Evolutionary conservation across 2,329 filamentous ascomycete species (phyloP).

Genomic region (Ophiostoma piceae): DNA sequence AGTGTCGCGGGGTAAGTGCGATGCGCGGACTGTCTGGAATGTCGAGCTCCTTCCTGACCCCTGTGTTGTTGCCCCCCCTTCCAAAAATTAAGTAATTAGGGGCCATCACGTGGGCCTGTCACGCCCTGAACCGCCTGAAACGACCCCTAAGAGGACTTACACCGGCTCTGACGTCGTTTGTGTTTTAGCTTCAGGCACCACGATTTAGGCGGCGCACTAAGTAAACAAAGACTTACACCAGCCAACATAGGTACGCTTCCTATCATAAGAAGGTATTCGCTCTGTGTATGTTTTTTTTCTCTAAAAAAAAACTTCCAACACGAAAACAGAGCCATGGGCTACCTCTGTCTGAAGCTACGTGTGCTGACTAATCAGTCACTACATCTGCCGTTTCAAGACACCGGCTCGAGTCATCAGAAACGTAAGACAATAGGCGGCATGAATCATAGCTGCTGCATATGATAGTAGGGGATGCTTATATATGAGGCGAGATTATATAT

Average conservation of each 20-base stretch:
- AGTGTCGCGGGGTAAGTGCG: constrained; percentile 15
- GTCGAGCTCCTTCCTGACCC: constrained; percentile 7
- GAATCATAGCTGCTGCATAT: not conserved
- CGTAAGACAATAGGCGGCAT: not conserved
- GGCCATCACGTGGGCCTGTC: not conserved
- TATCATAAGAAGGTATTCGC: not conserved
- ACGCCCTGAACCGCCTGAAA: constrained; percentile 3
- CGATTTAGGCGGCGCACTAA: constrained; percentile 12
- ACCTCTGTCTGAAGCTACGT: too few species aligned
- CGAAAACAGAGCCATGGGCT: too few species aligned
- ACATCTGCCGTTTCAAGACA: not conserved
- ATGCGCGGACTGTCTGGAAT: constrained; percentile 7
- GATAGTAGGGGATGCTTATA: not conserved
- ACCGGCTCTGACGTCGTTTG: constrained; percentile 15
- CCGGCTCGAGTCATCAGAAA: not conserved
- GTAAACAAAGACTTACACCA: constrained; percentile 2
- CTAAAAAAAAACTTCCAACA: too few species aligned
- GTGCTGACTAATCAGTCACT: not conserved
- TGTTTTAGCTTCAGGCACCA: constrained; percentile 19
- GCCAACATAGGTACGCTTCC: not conserved
- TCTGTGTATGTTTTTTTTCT: not conserved
- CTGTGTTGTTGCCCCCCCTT: constrained; percentile 10
- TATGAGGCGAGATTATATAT: not conserved
- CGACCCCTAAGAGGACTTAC: constrained; percentile 12
- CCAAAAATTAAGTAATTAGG: constrained; percentile 4